A percentile compares a stretch with the other conserved stretches of the same genome.
Conservation (phyloP, 2,329 filamentous ascomycete species). For the Colletotrichum kahawae region DNA sequence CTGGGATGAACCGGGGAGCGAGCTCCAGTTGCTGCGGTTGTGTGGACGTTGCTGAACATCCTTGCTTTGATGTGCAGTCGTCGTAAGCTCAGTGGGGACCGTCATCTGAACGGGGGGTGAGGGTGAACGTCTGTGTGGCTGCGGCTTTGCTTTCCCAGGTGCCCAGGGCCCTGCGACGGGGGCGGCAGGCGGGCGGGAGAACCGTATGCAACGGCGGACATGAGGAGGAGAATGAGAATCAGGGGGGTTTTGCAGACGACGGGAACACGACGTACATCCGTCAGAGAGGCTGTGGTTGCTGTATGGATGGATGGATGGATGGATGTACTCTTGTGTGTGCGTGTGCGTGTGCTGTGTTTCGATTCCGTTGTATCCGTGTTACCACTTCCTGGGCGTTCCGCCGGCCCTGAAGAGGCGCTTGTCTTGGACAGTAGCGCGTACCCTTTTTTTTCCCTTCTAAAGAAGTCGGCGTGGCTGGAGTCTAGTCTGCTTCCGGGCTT, state of each 20-base stretch:
- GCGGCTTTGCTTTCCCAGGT: neutral
- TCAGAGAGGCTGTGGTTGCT: neutral
- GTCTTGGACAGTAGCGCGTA: neutral
- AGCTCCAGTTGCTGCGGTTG: neutral
- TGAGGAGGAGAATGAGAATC: neutral
- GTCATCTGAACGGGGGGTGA: conserved; percentile 11
- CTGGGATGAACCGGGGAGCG: neutral
- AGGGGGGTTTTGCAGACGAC: conserved; percentile 5
- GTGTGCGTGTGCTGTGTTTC: neutral
- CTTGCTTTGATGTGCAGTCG: conserved; percentile 22
- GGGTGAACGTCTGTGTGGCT: conserved; percentile 4
- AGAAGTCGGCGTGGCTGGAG: neutral
- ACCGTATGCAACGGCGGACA: neutral
- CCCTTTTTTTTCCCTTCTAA: neutral
- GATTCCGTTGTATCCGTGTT: conserved; percentile 2
- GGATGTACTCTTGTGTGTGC: neutral
- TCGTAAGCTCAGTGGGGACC: conserved; percentile 20
- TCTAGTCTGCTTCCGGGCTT: neutral
- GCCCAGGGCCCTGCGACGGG: neutral
- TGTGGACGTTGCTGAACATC: conserved; percentile 1
- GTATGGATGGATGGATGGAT: neutral
- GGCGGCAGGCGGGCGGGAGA: neutral
- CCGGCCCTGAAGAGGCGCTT: neutral
- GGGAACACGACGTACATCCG: neutral
- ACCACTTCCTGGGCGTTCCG: neutral